Percentiles rank a stretch among this genome's conserved stretches.
Evolutionary conservation across 495 filamentous ascomycete species (phyloP).

Genomic region (Mycothermus thermophilus): DNA sequence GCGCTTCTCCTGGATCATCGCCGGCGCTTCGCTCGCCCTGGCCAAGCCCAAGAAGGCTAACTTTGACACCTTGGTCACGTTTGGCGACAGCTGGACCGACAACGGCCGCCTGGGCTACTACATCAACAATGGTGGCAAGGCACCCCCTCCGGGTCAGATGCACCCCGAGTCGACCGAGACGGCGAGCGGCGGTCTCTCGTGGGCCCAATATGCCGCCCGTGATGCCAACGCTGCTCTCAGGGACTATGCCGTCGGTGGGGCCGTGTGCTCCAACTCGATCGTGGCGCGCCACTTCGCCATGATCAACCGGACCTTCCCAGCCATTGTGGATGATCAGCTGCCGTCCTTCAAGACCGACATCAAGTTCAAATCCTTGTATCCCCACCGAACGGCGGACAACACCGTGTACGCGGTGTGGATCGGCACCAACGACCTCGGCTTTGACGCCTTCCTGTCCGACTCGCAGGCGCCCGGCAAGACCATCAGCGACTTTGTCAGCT

Average conservation of each 20-base stretch:
- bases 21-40: slow-evolving; percentile 12
- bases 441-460: slow-evolving; percentile 47
- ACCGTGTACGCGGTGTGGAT: slow-evolving; percentile 67
- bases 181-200: slow-evolving; percentile 49
- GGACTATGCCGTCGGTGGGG: slow-evolving; percentile 60
- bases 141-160: slow-evolving; percentile 46
- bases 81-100: slow-evolving; percentile 67
- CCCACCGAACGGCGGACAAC: slow-evolving; percentile 35
- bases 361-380: slow-evolving; percentile 35
- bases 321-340: slow-evolving; percentile 52
- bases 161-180: slow-evolving; percentile 33
- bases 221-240: slow-evolving; percentile 45
- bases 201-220: slow-evolving; percentile 47
- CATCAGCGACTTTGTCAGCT: slow-evolving; percentile 48
- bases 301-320: slow-evolving; percentile 43
- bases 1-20: slow-evolving; percentile 14
- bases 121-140: slow-evolving; percentile 37
- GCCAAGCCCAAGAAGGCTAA: slow-evolving; percentile 4
- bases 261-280: slow-evolving; percentile 54
- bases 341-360: slow-evolving; percentile 54
- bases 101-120: slow-evolving; percentile 52
- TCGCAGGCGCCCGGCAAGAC: slow-evolving; percentile 43
- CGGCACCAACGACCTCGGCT: slow-evolving; percentile 63
- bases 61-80: slow-evolving; percentile 29
- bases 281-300: slow-evolving; percentile 35